Percentiles rank a stretch among this genome's conserved stretches.
phyloP scores from a whole-genome alignment of 1,284 basidiomycete species.

The Pseudozyma pruni region DNA sequence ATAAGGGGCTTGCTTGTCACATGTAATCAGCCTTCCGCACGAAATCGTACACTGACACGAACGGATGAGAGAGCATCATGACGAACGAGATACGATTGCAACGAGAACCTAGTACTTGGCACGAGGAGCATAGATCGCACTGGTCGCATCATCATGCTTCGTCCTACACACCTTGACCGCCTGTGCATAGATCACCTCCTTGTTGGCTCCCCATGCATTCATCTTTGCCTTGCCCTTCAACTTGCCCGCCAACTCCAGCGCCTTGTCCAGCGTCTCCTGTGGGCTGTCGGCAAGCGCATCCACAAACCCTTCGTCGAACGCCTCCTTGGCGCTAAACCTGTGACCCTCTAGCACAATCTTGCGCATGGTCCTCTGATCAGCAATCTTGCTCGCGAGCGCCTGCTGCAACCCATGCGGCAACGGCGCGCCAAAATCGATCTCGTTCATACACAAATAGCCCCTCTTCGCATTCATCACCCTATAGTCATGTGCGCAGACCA shows the following conservation, averaged over 20 bases:
- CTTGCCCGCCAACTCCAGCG: constrained; percentile 69
- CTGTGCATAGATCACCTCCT: constrained; percentile 64
- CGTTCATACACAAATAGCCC: constrained; percentile 92
- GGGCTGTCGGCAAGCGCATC: constrained; percentile 75
- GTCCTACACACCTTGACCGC: constrained; percentile 31
- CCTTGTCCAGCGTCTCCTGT: constrained; percentile 72
- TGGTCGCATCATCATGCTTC: constrained; percentile 33
- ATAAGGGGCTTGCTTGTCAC: constrained; percentile 31
- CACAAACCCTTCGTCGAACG: constrained; percentile 76
- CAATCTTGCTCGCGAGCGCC: constrained; percentile 77
- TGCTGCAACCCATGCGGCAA: constrained; percentile 69
- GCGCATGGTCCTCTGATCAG: constrained; percentile 75
- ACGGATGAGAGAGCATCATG: not conserved
- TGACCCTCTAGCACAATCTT: constrained; percentile 85
- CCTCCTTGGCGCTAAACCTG: constrained; percentile 81
- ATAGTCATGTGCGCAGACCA: constrained; percentile 86
- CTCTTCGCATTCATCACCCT: constrained; percentile 85
- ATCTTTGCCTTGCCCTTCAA: constrained; percentile 69
- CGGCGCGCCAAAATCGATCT: constrained; percentile 69
- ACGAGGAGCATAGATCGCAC: constrained; percentile 14
- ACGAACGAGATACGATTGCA: not conserved
- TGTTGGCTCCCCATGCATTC: constrained; percentile 72
- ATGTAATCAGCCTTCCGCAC: not conserved
- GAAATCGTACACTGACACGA: not conserved
- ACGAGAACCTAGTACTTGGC: constrained; percentile 25